Evolutionary conservation across 2,329 filamentous ascomycete genomes (phyloP).

Genomic region (Stagonosporopsis cucurbitacearum): DNA sequence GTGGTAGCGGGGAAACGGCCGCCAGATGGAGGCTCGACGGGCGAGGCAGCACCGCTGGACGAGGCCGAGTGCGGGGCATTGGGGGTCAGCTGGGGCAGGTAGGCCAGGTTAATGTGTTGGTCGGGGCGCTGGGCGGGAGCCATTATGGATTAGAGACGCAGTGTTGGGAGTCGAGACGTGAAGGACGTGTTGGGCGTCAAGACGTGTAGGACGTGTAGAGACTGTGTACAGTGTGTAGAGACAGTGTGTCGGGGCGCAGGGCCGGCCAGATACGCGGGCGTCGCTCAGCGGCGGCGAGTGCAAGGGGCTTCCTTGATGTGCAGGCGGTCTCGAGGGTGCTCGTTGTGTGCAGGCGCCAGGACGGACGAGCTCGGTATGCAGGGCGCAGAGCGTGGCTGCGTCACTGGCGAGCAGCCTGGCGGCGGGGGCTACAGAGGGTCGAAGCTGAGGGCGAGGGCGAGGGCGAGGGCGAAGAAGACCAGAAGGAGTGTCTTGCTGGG

Average conservation of each 20-base stretch:
- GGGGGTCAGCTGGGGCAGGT: constrained; percentile 71
- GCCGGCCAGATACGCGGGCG: constrained; percentile 49
- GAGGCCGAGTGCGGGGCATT: constrained; percentile 76
- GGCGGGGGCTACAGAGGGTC: constrained; percentile 18
- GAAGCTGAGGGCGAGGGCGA: constrained; percentile 6
- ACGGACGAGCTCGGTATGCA: constrained; percentile 8
- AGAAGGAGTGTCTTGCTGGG: constrained; percentile 39
- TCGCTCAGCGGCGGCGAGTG: constrained; percentile 35
- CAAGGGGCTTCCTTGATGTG: constrained; percentile 11
- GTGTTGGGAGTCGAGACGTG: constrained; percentile 31
- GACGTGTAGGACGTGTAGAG: constrained; percentile 10
- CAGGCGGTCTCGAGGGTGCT: constrained; percentile 20
- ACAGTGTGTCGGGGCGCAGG: constrained; percentile 42
- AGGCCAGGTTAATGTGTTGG: constrained; percentile 79
- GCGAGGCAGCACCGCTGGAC: constrained; percentile 80
- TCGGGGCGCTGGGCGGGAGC: constrained; percentile 80
- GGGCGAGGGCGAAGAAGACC: background rate
- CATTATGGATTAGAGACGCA: constrained; percentile 82
- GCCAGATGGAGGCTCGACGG: constrained; percentile 73
- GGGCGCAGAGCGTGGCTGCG: constrained; percentile 12
- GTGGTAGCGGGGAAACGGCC: constrained; percentile 77
- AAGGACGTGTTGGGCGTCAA: constrained; percentile 11
- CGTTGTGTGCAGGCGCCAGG: too few relatives aligned
- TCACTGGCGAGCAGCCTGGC: constrained; percentile 18
- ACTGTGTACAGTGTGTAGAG: too few relatives aligned